A percentile compares a stretch with the other conserved stretches of the same genome.
These are phyloP conservation scores for Chlorella sp. DNA, from an alignment of 139 green algal species.

Conservation along the genomic window DNA sequence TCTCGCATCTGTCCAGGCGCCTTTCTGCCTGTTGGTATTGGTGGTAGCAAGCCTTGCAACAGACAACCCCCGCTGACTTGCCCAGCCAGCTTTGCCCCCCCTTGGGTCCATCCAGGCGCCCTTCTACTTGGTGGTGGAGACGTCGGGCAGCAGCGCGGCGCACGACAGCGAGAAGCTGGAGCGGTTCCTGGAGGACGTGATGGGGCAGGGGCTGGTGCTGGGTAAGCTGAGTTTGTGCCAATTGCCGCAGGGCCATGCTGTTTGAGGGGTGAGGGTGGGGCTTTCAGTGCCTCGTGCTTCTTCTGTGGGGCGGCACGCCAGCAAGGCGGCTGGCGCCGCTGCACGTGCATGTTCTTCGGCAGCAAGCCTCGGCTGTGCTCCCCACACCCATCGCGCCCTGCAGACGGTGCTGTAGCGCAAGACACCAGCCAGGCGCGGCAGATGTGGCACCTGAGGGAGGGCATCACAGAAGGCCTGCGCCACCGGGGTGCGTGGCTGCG, in stretches of 20 bases:
- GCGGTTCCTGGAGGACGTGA: constrained; percentile 72
- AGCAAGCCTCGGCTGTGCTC: neutral
- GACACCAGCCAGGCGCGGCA: constrained; percentile 67
- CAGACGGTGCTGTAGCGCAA: constrained; percentile 64
- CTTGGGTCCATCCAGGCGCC: constrained; percentile 36
- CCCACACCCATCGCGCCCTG: neutral
- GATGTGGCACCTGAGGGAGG: constrained; percentile 93
- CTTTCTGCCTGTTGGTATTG: no score
- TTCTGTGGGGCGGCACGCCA: no score
- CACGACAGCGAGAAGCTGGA: constrained; percentile 87
- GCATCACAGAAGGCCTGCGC: constrained; percentile 84
- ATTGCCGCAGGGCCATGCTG: neutral
- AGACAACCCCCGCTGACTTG: no score
- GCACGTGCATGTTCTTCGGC: no score
- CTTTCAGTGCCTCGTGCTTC: neutral
- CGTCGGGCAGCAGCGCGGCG: constrained; percentile 70
- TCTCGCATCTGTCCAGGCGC: no score
- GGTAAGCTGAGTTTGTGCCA: constrained; percentile 7
- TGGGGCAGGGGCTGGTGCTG: constrained; percentile 36
- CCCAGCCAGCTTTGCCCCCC: no score
- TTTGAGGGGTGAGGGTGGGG: neutral
- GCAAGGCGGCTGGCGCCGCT: no score
- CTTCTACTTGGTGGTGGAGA: constrained; percentile 96
- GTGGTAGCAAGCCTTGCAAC: no score
- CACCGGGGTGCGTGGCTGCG: constrained; percentile 56